Base-by-base conservation (phyloP, 1,284 basidiomycete genomes). In the Rhodotorula sp. region DNA sequence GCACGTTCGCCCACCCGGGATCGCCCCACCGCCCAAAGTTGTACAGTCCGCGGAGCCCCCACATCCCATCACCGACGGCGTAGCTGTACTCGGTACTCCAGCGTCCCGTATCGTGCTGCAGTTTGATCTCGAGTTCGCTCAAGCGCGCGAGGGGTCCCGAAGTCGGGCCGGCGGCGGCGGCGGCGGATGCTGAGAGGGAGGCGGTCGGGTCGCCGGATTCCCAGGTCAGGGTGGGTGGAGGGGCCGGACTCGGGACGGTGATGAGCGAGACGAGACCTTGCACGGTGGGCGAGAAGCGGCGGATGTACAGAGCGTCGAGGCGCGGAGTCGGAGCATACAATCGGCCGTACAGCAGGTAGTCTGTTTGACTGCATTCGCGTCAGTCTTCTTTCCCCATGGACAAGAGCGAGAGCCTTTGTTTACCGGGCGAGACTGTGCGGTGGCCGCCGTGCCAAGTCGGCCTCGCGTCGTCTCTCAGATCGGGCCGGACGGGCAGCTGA, bases 71-170 rank as follows among this genome's bases (percentile, higher is more conserved):
- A 77, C 95, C 91, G 0, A 92, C 90, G 72, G 92, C 95, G 85
- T 92, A 98, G 19, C 90, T 92, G 79, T 97, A 98, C 81, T 98
- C 95, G 5, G 91, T 90, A 73, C 91, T 93, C 88, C 92, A 95
- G 74, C 90, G 87, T 1, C 95, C 95, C 2, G 92, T 88, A 79
- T 97, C 93, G 77, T 95, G 92, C 81, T 97, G 93, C 43, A 98
- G 81, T 71, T 87, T 92, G 70, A 98, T 80, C 85, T 97, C 89
- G 73, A 97, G 80, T 76, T 95, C 95, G 77, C 88, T 92, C 71
- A 66, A 66, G 49, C 48, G 75, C 83, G 61, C 83, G 82, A 67
- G 62, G 28, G 71, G 67, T 34, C 70, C 67, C 23, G 80, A 79
- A 1, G 80, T 80, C 43, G 78, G 70, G 6, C 78, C n/a, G 8